Base-by-base conservation (phyloP, 108 stramenopile species). In the Mediolabrus comicus region DNA sequence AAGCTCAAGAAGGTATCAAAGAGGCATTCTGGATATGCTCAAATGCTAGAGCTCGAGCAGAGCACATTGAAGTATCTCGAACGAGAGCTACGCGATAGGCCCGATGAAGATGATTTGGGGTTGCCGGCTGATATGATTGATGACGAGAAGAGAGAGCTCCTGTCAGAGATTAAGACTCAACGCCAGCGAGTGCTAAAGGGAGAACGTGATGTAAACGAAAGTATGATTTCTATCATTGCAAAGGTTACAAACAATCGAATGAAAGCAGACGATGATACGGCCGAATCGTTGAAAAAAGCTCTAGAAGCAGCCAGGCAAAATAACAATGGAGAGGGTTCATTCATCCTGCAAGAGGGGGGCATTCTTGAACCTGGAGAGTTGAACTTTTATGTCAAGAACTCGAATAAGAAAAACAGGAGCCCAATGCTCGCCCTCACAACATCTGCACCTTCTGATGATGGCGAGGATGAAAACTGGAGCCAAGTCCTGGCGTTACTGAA, bases 1-100 rank as follows among this genome's bases (percentile, higher is more conserved):
- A 62, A 74, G 17, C 77, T 93, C 22, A 93, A 93, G 67, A 88
- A 82, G 54, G 54, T 80, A 29, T 85, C 85, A 17, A 93, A 90
- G 52, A 59, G 56, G 3, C 89, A 82, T 53, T 69, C 78, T 11
- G 84, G 75, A 3, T 65, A 62, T 30, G 55, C 66, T 9, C 63
- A 75, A 25, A 78, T 83, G 17, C 49, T 92, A 4, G 86, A 88
- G 29, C 62, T 90, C 25, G 92, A 92, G 59, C 51, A 72, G 29
- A 86, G 78, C 24, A 87, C 89, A 13, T 38, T 92, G 34, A 39
- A 72, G 25, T 87, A 83, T 65, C 77, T 92, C 13, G 80, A 89
- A 61, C 34, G 36, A 36, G 91, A 90, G 69, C 46, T 78, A 32
- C 59, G 53, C 2, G 77, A 72, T 24, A 41, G 33, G 28, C 16